Conservation (phyloP, 2,329 filamentous ascomycete genomes). For the Cytospora schulzeri region DNA sequence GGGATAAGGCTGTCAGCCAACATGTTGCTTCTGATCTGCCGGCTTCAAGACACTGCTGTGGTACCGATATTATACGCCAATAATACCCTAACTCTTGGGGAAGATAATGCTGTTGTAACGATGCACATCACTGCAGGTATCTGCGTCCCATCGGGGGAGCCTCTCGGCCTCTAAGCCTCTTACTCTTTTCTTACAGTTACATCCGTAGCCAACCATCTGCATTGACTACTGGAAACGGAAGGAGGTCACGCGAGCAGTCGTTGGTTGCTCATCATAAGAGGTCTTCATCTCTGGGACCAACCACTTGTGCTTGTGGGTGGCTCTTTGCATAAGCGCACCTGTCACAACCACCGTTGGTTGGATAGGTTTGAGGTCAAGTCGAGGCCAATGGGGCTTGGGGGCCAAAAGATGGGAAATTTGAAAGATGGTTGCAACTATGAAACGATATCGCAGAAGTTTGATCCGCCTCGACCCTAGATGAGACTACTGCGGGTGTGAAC, state of each 20-base stretch:
- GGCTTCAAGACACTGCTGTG: background rate
- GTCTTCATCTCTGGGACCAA: no score
- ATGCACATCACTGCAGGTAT: no score
- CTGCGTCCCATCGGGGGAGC: no score
- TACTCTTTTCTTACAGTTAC: background rate
- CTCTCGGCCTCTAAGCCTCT: no score
- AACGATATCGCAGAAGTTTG: background rate
- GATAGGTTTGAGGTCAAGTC: background rate
- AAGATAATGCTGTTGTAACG: background rate
- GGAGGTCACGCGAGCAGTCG: constrained; percentile 18
- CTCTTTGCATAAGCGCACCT: background rate
- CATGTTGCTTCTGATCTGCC: background rate
- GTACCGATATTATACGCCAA: background rate
- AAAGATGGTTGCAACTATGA: background rate
- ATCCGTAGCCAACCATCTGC: background rate
- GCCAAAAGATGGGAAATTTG: no score
- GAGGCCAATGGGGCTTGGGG: background rate
- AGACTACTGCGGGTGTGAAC: constrained; percentile 12
- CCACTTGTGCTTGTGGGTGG: background rate
- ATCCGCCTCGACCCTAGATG: background rate
- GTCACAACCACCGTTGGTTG: background rate
- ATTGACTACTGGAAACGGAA: constrained; percentile 14
- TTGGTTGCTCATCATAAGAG: background rate
- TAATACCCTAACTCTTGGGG: background rate
- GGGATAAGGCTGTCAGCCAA: background rate